These are phyloP conservation scores for Zygnema circumcarinatum DNA, from an alignment of 139 green algal genomes.

Conservation along the genomic window DNA sequence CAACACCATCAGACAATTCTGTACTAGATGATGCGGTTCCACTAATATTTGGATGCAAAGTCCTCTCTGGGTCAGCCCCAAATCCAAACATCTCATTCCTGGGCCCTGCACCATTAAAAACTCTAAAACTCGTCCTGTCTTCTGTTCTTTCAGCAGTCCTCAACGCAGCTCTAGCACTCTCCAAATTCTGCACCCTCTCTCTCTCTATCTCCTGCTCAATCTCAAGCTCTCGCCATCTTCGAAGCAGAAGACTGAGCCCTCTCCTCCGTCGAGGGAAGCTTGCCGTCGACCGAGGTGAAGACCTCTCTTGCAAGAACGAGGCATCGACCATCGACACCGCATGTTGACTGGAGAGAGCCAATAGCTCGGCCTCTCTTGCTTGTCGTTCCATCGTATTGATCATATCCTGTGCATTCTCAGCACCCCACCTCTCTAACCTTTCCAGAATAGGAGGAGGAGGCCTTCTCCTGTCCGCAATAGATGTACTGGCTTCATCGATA, in stretches of 20 bases:
- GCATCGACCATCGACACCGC: slow-evolving; percentile 38
- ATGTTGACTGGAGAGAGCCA: slow-evolving; percentile 41
- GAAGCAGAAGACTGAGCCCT: too few relatives aligned
- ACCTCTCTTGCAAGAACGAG: slow-evolving; percentile 26
- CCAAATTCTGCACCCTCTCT: slow-evolving; percentile 13
- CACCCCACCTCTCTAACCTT: slow-evolving; percentile 7
- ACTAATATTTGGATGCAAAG: too few relatives aligned
- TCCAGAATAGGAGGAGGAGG: too few relatives aligned
- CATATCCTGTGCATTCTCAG: slow-evolving; percentile 12
- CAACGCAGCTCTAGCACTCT: slow-evolving; percentile 8
- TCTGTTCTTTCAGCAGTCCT: not conserved
- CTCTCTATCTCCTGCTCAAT: slow-evolving; percentile 2
- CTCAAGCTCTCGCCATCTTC: slow-evolving; percentile 16
- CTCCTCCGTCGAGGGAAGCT: not conserved
- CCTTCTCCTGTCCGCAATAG: too few relatives aligned
- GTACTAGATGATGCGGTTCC: too few relatives aligned
- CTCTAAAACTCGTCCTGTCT: not conserved
- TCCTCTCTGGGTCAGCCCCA: too few relatives aligned
- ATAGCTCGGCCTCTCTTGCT: slow-evolving; percentile 34
- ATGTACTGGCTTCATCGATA: not conserved
- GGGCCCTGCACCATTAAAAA: not conserved
- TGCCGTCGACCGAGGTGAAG: not conserved
- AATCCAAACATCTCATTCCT: too few relatives aligned
- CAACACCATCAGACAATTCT: too few relatives aligned
- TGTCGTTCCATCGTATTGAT: slow-evolving; percentile 35